phyloP scores from a whole-genome alignment of 352 stramenopile genomes.

The Hyphochytrium catenoides region DNA sequence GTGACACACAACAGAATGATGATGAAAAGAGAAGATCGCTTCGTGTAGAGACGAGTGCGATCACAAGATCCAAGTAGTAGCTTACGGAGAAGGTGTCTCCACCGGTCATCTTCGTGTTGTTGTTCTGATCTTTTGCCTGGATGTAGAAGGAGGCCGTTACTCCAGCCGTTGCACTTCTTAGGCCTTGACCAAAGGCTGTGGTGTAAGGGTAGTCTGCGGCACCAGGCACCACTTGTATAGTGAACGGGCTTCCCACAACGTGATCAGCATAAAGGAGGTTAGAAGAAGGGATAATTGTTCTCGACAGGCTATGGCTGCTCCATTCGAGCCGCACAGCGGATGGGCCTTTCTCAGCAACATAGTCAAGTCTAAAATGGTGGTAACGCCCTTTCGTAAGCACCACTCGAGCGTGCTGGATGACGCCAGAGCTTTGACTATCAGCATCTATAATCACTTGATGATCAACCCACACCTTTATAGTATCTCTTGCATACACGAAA shows the following conservation, averaged over 20 bases:
- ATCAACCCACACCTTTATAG: slow-evolving; percentile 58
- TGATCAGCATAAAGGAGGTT: slow-evolving; percentile 64
- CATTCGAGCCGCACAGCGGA: slow-evolving; percentile 65
- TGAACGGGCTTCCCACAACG: slow-evolving; percentile 79
- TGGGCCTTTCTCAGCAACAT: slow-evolving; percentile 70
- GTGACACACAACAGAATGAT: no score
- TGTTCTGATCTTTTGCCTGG: slow-evolving; percentile 72
- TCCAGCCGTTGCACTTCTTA: slow-evolving; percentile 46
- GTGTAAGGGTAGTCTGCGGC: slow-evolving; percentile 85
- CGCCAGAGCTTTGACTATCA: no score
- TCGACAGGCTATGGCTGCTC: slow-evolving; percentile 66
- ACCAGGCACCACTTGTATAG: slow-evolving; percentile 60
- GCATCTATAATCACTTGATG: slow-evolving; percentile 50
- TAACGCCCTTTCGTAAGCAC: slow-evolving; percentile 39
- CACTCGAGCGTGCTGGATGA: no score
- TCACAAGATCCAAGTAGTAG: slow-evolving; percentile 16
- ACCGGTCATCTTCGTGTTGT: slow-evolving; percentile 66
- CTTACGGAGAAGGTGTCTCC: slow-evolving; percentile 44
- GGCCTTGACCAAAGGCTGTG: slow-evolving; percentile 50
- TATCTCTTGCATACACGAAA: slow-evolving; percentile 63
- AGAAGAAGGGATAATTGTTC: slow-evolving; percentile 48
- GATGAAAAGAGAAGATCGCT: no score
- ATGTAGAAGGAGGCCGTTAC: slow-evolving; percentile 69
- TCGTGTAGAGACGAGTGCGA: slow-evolving; percentile 26
- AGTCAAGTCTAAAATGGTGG: slow-evolving; percentile 85